Evolutionary conservation across 1,284 basidiomycete species (phyloP), one percentile per base, ranked within the genome.

Genomic region (Rhizoctonia solani): DNA sequence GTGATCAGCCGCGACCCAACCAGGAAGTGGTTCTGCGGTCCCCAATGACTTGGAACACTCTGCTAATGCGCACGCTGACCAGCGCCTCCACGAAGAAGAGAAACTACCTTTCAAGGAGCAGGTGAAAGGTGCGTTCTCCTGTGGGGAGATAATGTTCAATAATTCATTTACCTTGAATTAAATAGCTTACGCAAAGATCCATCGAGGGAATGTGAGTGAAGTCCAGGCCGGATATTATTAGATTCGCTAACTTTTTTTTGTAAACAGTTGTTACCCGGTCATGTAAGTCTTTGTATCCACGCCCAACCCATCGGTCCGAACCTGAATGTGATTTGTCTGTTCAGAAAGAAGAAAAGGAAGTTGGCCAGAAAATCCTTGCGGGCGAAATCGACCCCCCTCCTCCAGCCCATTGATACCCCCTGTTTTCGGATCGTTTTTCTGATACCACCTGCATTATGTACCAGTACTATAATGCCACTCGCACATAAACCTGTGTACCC

Each of bases 101-200:
- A 63, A 63, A 49, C 27, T 63, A 27, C 59, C 59, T 30, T 63
- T 63, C 44, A 63, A 63, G 49, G 59, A 63, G 37, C 59, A 53
- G 49, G 59, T 63, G 30, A 63, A 63, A 63, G 59, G 59, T 61
- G 27, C 21, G 44, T 50, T 2, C 8, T 41, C 21, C n/a, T 21
- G 2, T 27, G 23, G 25, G n/a, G 39, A 41, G 11, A 29, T 44
- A 32, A 13, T 42, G 11, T 3, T 25, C n/a, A n/a, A n/a, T n/a
- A n/a, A n/a, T n/a, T n/a, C n/a, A n/a, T n/a, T n/a, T n/a, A n/a
- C n/a, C n/a, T n/a, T n/a, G n/a, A n/a, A n/a, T n/a, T n/a, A n/a
- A n/a, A n/a, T 53, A 63, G 59, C 59, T 27, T 63, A 63, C 30
- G 59, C 59, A 3, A 63, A 52, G 25, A 37, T 63, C n/a, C 49